phyloP scores from a whole-genome alignment of 352 stramenopile genomes.

The Peronospora destructor region DNA sequence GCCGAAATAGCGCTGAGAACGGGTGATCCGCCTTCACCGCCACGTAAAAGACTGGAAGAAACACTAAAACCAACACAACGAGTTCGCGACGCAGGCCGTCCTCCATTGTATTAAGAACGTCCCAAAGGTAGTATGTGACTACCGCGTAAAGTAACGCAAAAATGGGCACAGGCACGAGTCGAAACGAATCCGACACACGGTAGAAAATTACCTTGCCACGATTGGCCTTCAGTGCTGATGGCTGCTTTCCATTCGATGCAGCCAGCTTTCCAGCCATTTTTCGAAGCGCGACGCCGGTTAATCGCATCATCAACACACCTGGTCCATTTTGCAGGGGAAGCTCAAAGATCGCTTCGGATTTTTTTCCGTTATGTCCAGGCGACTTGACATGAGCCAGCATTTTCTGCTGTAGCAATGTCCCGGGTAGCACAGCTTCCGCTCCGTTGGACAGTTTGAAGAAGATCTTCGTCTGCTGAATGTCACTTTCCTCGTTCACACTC shows the following conservation, averaged over 20 bases:
- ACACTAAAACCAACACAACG: conserved; percentile 50
- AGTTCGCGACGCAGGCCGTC: conserved; percentile 45
- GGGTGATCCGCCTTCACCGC: conserved; percentile 69
- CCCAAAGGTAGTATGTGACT: conserved; percentile 56
- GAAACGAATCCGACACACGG: conserved; percentile 32
- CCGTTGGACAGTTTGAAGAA: conserved; percentile 64
- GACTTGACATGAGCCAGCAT: conserved; percentile 41
- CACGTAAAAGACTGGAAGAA: conserved; percentile 59
- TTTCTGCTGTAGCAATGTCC: conserved; percentile 47
- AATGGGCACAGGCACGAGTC: conserved; percentile 46
- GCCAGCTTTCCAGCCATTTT: conserved; percentile 40
- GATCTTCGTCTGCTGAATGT: conserved; percentile 50
- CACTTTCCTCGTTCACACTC: conserved; percentile 22
- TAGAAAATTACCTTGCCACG: conserved; percentile 31
- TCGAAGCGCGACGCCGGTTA: conserved; percentile 44
- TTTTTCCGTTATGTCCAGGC: conserved; percentile 11
- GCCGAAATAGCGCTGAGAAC: conserved; percentile 54
- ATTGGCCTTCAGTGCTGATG: conserved; percentile 11
- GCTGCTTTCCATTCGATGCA: conserved; percentile 19
- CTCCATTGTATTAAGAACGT: conserved; percentile 30
- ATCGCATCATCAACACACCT: conserved; percentile 54
- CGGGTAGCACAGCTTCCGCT: conserved; percentile 40
- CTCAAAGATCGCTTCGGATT: conserved; percentile 52
- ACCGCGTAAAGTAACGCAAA: conserved; percentile 73
- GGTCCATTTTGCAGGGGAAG: conserved; percentile 49